phyloP scores from a whole-genome alignment of 352 stramenopile species.

The Globisporangium splendens region DNA sequence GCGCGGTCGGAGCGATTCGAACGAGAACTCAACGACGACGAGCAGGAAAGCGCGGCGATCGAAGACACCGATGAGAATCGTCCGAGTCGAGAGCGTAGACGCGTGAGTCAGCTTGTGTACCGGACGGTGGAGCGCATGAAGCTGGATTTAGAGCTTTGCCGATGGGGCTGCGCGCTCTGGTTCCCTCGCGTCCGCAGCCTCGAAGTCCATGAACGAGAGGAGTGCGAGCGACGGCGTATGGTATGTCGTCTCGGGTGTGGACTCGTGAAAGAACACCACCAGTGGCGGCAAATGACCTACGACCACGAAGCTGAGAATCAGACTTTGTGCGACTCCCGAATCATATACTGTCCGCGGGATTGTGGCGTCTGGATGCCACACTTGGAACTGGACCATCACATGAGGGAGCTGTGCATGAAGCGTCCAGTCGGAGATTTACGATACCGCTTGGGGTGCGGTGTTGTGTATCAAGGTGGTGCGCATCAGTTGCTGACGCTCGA shows the following conservation, averaged over 20 bases:
- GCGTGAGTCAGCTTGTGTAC: slow-evolving; percentile 52
- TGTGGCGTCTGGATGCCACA: slow-evolving; percentile 68
- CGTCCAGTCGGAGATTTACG: slow-evolving; percentile 53
- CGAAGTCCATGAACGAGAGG: slow-evolving; percentile 43
- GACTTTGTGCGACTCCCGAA: slow-evolving; percentile 42
- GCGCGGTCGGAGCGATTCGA: slow-evolving; percentile 34
- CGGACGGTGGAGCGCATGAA: slow-evolving; percentile 36
- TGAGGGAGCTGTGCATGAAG: slow-evolving; percentile 51
- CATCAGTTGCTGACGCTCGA: slow-evolving; percentile 64
- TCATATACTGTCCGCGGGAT: slow-evolving; percentile 55
- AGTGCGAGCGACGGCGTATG: slow-evolving; percentile 59
- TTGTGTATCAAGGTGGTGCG: slow-evolving; percentile 47
- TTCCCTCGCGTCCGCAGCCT: slow-evolving; percentile 39
- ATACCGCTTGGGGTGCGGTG: slow-evolving; percentile 58
- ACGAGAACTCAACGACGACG: slow-evolving; percentile 39
- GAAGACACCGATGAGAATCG: slow-evolving; percentile 44
- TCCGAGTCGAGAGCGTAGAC: slow-evolving; percentile 42
- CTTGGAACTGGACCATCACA: slow-evolving; percentile 41
- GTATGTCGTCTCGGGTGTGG: slow-evolving; percentile 66
- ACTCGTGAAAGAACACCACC: slow-evolving; percentile 35
- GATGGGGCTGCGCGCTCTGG: slow-evolving; percentile 61
- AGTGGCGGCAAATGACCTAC: slow-evolving; percentile 48
- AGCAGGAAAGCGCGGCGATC: slow-evolving; percentile 38
- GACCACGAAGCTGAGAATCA: slow-evolving; percentile 47
- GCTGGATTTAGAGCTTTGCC: slow-evolving; percentile 34